Base-by-base conservation (phyloP, 306 rosid species). In the Vigna angularis region DNA sequence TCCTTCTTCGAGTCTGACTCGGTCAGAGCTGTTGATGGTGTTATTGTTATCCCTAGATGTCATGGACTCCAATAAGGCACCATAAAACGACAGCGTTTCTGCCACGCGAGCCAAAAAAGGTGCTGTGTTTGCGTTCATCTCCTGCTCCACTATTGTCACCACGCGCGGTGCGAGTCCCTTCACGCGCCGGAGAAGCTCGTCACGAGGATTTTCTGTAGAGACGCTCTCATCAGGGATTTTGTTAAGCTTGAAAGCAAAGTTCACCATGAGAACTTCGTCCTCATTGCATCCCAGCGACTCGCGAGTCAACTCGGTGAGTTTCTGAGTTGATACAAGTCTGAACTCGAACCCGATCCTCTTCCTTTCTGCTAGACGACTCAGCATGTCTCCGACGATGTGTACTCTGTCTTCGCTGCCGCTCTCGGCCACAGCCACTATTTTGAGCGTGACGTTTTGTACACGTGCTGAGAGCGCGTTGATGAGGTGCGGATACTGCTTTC, bases 171-270 rank as follows among this genome's bases (percentile, higher is more conserved):
- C 55, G 24, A 92, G 36, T 0, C 79, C 76, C 73, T 89, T 95
- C 79, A 95, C 96, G 71, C 98, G 90, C 84, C 98, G 84, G 8
- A 95, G 84, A 4, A 95, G 92, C 57, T 88, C 90, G 80, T 95
- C 98, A 0, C 98, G 88, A 3, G 89, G 97, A 12, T 95, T 95
- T n/a, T 95, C 98, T 6, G 89, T 88, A 0, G 96, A 89, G 7
- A 95, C 98, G 87, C 98, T 95, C 84, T 95, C 98, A 73, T 95
- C 98, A 0, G 98, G 87, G 83, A 88, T 88, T 57, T 87, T 84
- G 61, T 65, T 86, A 78, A 95, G 6, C 66, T 82, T 91, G 88
- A 89, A 95, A 4, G 98, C 96, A 58, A 95, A 87, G 47, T 95
- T 95, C 78, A 92, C 97, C 0, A 83, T 87, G 1, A 95, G 69